Evolutionary conservation across 108 stramenopile species (phyloP), one percentile per base, ranked within the genome.

Genomic region (Fistulifera pelliculosa): DNA sequence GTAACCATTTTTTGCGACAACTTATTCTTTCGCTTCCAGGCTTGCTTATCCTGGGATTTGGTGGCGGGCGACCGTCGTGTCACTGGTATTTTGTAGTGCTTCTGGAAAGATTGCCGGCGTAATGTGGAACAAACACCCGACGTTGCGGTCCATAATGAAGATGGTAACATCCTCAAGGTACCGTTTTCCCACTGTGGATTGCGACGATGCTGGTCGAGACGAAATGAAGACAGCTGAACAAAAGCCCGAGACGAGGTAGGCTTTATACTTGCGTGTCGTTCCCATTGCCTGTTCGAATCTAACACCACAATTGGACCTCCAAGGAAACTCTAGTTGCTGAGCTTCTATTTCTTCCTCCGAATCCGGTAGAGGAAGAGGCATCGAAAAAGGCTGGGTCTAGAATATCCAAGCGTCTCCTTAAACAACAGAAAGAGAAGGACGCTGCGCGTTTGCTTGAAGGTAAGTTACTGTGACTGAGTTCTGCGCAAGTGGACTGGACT

Each of bases 161-260:
- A 87, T 87, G 86, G 65, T 82, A 1, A 83, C 77, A 17, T 69
- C 80, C 2, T 65, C 68, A 50, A 65, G 77, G 24, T 87, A 77
- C 69, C 65, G 86, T 3, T 87, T 81, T 64, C 86, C 86, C 12
- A 87, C 86, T 10, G 73, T 79, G 22, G 86, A 87, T 51, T 81
- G 81, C 27, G 80, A 87, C 64, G 75, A 76, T 47, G 27, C 44
- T 8, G 58, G 62, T 13, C 45, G 77, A 51, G 77, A 79, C 8
- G 53, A 69, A 39, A 77, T 79, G 71, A 80, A 78, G 41, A 49
- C 49, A 26, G 56, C 47, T 10, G 81, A 87, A 45, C 69, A 67
- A 49, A 53, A 14, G 65, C 66, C 54, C 59, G 80, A 44, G 76
- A 79, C 19, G 57, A 50, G 49, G 64, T 49, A 49, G 48, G 31